Percentiles rank a stretch among this genome's conserved stretches.
phyloP scores from a whole-genome alignment of 495 filamentous ascomycete species.

The Neurospora sp. region DNA sequence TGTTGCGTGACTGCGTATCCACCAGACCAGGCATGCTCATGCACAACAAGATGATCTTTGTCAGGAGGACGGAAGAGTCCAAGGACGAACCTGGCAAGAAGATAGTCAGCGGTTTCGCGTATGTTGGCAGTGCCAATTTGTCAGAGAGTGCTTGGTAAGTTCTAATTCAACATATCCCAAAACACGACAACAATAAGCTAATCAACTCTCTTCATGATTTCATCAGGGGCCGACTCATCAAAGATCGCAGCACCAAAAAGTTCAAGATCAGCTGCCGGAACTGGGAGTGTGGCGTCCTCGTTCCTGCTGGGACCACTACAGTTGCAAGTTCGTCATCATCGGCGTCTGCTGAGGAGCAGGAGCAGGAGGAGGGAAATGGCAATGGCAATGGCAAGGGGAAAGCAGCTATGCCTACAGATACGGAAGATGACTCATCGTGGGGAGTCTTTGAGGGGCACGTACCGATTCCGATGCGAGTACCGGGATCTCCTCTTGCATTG shows the following conservation, averaged over 20 bases:
- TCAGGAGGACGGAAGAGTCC: slow-evolving; percentile 29
- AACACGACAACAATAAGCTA: not conserved
- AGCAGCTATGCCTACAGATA: not conserved
- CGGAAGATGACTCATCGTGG: not conserved
- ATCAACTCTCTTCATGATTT: not conserved
- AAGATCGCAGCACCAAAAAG: slow-evolving; percentile 49
- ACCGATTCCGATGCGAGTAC: slow-evolving; percentile 64
- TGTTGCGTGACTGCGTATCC: slow-evolving; percentile 67
- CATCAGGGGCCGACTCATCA: slow-evolving; percentile 42
- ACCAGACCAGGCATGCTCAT: slow-evolving; percentile 58
- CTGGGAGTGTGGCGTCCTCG: slow-evolving; percentile 90
- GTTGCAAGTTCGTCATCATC: slow-evolving; percentile 3
- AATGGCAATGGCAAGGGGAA: not conserved
- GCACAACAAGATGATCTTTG: slow-evolving; percentile 81
- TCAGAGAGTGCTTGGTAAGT: slow-evolving; percentile 80
- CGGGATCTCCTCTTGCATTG: slow-evolving; percentile 24
- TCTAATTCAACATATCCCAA: no score
- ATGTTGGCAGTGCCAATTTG: slow-evolving; percentile 86
- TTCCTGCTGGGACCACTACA: slow-evolving; percentile 34
- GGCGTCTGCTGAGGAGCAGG: not conserved
- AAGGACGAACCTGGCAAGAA: not conserved
- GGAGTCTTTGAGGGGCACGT: slow-evolving; percentile 47
- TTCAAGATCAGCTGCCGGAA: slow-evolving; percentile 78
- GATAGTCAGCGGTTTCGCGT: slow-evolving; percentile 48
- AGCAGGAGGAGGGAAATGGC: not conserved